Evolutionary conservation across 2,329 filamentous ascomycete genomes (phyloP).

Genomic region (Diplodia mutila): DNA sequence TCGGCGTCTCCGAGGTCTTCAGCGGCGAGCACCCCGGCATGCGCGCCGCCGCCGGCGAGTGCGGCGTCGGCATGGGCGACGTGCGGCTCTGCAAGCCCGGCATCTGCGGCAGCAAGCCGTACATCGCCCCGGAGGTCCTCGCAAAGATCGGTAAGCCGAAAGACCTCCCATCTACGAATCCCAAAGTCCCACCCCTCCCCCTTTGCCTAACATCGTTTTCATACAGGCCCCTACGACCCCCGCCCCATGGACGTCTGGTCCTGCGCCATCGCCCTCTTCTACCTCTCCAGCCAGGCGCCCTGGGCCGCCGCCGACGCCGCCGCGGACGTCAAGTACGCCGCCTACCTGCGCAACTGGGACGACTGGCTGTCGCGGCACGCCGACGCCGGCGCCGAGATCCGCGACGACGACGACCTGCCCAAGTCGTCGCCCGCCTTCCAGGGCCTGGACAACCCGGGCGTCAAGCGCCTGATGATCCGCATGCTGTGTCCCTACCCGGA

Average conservation of each 20-base stretch:
- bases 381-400: slow-evolving; percentile 52
- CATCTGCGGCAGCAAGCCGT: slow-evolving; percentile 82
- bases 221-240: slow-evolving; percentile 66
- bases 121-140: slow-evolving; percentile 85
- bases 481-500: slow-evolving; percentile 82
- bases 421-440: slow-evolving; percentile 67
- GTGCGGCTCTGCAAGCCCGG: slow-evolving; percentile 74
- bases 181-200: not conserved
- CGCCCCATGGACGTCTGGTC: slow-evolving; percentile 85
- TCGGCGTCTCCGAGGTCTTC: slow-evolving; percentile 87
- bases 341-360: slow-evolving; percentile 69
- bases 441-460: slow-evolving; percentile 66
- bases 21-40: slow-evolving; percentile 77
- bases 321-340: slow-evolving; percentile 61
- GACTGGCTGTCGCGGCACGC: slow-evolving; percentile 65
- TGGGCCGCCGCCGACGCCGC: slow-evolving; percentile 70
- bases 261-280: slow-evolving; percentile 81
- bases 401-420: slow-evolving; percentile 58
- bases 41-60: slow-evolving; percentile 71
- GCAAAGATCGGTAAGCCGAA: slow-evolving; percentile 55
- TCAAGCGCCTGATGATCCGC: slow-evolving; percentile 72
- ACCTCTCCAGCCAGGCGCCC: slow-evolving; percentile 75
- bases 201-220: not conserved
- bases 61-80: slow-evolving; percentile 72
- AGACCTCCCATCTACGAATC: too few species aligned